Base-by-base conservation (phyloP, 345 rosid species). In the Salix purpurea region DNA sequence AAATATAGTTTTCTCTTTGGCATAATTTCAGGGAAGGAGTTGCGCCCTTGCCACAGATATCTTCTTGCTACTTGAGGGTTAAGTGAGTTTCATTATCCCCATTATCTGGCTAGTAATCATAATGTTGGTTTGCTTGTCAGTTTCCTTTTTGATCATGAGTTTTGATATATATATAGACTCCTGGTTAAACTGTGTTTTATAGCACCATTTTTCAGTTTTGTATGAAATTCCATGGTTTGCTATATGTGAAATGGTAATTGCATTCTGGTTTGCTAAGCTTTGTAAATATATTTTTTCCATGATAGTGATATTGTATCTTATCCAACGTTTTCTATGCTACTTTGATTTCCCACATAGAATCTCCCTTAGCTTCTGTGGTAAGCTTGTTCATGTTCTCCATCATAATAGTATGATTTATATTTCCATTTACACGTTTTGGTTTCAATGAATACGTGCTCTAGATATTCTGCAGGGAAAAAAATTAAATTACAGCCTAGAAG, bases 51-150 rank as follows among this genome's bases (percentile, higher is more conserved):
- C 89, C 89, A 6, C 88, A 84, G 83, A 83, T 88, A 80, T 52
- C 87, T 36, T 83, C 88, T 10, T 56, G 81, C 82, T 86, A 84
- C 84, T 56, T 88, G 69, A 83, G 87, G 83, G 79, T 85, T 24
- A 83, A 83, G 91, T 86, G 54, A 84, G 89, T 84, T 70, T 30
- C 82, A 11, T n/a, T 66, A 32, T 24, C 46, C 54, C 64, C 15
- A 6, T 50, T 52, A 7, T 37, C 32, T 54, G 6, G 61, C 36
- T 9, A 39, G 1, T 52, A 39, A n/a, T 60, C 65, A 39, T 48
- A 0, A 21, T 52, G 54, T 16, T 62, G 46, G 40, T 34, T 58
- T 28, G n/a, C 69, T 71, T 16, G 5, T 11, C 15, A 11, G 5
- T 5, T 2, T 67, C 36, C 8, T 46, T 19, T 26, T 24, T 61